Evolutionary conservation across 345 rosid species (phyloP).

Genomic region (Populus pruinosa): DNA sequence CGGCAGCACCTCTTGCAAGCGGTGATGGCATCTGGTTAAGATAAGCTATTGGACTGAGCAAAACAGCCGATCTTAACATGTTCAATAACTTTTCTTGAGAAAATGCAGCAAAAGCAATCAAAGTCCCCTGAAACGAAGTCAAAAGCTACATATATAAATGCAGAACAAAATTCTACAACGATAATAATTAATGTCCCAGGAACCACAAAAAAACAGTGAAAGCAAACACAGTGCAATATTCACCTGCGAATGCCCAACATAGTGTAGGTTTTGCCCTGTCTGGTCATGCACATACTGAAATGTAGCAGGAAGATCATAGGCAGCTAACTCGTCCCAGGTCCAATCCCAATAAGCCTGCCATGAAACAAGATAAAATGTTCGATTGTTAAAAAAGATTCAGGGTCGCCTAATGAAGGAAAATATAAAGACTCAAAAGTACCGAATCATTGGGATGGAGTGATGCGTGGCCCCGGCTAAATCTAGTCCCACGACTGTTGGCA

Average conservation of each 20-base stretch:
- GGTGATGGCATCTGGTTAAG: slow-evolving; percentile 27
- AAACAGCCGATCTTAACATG: slow-evolving; percentile 36
- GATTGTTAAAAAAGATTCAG: background rate
- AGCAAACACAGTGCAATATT: background rate
- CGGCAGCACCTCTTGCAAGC: slow-evolving; percentile 24
- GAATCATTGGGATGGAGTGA: slow-evolving; percentile 27
- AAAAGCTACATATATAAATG: background rate
- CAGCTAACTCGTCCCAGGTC: slow-evolving; percentile 32
- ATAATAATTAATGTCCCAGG: too few relatives aligned
- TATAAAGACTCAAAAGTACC: background rate
- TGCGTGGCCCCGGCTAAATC: slow-evolving; percentile 32
- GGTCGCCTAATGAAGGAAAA: background rate
- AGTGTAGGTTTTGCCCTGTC: slow-evolving; percentile 30
- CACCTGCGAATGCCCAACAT: slow-evolving; percentile 32
- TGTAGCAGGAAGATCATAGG: slow-evolving; percentile 28
- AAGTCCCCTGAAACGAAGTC: slow-evolving; percentile 33
- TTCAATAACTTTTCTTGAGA: slow-evolving; percentile 27
- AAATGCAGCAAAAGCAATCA: slow-evolving; percentile 42
- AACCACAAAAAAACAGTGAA: background rate
- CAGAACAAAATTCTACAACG: background rate
- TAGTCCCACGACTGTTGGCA: slow-evolving; percentile 41
- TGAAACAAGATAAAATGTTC: background rate
- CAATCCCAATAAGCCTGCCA: slow-evolving; percentile 33
- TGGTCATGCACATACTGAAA: slow-evolving; percentile 21
- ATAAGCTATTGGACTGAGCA: slow-evolving; percentile 46